Percentiles rank a stretch among this genome's conserved stretches.
Conservation (phyloP, 192 early-diverging fungal genomes). For the Entomortierella chlamydospora region DNA sequence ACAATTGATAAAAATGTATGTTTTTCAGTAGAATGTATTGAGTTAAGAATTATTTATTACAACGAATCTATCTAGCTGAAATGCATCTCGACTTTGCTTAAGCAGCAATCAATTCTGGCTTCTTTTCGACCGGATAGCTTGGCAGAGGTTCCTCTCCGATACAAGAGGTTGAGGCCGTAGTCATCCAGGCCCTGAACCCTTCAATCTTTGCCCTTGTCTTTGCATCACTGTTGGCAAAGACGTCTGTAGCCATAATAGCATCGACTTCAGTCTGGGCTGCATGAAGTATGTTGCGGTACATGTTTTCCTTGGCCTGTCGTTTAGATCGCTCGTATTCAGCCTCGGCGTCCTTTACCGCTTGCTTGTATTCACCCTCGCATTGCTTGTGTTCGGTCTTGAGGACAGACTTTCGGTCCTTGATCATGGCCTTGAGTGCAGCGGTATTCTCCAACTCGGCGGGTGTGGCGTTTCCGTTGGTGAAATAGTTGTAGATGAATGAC, state of each 20-base stretch:
- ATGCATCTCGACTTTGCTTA: too few relatives aligned
- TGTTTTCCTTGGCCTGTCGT: slow-evolving; percentile 8
- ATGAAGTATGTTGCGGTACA: not conserved
- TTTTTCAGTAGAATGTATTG: too few relatives aligned
- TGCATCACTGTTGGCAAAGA: slow-evolving; percentile 5
- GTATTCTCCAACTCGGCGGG: slow-evolving; percentile 22
- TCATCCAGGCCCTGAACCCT: slow-evolving; percentile 6
- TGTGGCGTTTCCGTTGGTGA: slow-evolving; percentile 5
- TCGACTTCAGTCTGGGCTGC: slow-evolving; percentile 18
- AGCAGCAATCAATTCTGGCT: not conserved
- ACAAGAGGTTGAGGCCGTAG: not conserved
- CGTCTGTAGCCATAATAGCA: not conserved
- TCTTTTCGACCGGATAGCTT: not conserved
- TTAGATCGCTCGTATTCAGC: slow-evolving; percentile 12
- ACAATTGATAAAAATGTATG: too few relatives aligned
- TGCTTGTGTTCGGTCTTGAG: slow-evolving; percentile 16
- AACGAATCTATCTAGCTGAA: too few relatives aligned
- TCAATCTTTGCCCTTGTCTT: slow-evolving; percentile 34
- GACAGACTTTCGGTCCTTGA: slow-evolving; percentile 7
- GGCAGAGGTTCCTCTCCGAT: not conserved
- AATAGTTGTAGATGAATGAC: slow-evolving; percentile 34
- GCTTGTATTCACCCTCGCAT: slow-evolving; percentile 17
- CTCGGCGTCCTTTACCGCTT: slow-evolving; percentile 14
- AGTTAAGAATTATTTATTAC: too few relatives aligned
- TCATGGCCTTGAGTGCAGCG: slow-evolving; percentile 9